phyloP scores from a whole-genome alignment of 176 grass and related monocot genomes.

The barley (Hordeum vulgare) region DNA sequence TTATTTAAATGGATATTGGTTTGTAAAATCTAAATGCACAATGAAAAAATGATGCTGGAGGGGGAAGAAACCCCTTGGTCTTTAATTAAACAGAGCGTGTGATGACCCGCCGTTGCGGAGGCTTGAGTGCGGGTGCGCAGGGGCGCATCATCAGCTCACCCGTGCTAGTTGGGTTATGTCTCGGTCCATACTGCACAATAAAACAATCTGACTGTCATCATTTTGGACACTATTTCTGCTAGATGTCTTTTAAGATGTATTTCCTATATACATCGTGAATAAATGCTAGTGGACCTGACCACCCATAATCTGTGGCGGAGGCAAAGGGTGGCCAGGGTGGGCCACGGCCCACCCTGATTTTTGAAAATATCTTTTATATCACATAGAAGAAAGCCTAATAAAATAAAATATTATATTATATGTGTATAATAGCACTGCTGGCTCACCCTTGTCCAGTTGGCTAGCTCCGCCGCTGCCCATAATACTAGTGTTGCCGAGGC shows the following conservation, averaged over 20 bases:
- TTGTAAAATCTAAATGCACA: background rate
- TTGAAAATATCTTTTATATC: too few relatives aligned
- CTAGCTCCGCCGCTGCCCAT: too few relatives aligned
- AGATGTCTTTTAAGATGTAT: background rate
- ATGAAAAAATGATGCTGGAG: background rate
- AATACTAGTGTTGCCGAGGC: background rate
- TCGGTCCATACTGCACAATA: background rate
- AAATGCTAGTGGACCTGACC: background rate
- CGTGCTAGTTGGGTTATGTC: background rate
- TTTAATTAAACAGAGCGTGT: background rate
- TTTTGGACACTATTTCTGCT: background rate
- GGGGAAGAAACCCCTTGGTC: background rate
- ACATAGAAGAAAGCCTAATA: too few relatives aligned
- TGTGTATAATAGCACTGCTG: too few relatives aligned
- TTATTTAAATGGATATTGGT: background rate
- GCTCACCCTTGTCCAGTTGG: too few relatives aligned
- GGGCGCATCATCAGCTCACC: background rate
- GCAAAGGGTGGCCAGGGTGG: too few relatives aligned
- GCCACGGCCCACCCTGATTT: too few relatives aligned
- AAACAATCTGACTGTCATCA: background rate
- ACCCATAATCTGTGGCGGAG: too few relatives aligned
- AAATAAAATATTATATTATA: too few relatives aligned
- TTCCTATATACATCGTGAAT: background rate
- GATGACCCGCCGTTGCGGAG: background rate
- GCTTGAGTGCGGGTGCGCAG: background rate